Conservation (phyloP, 345 rosid genomes). For the Xanthoceras sorbifolium region DNA sequence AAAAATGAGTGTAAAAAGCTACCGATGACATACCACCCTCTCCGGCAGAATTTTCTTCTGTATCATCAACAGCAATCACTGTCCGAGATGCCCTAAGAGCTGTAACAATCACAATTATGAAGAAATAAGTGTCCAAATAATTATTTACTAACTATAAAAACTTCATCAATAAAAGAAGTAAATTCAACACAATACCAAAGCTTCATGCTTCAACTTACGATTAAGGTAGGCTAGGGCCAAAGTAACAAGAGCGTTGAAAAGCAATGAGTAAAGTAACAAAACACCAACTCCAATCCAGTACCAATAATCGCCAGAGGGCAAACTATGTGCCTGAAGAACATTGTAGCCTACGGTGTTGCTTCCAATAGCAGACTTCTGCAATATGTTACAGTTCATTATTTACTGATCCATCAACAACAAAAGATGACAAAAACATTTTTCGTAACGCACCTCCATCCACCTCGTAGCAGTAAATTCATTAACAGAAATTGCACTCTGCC, state of each 20-base stretch:
- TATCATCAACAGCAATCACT: slow-evolving; percentile 42
- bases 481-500: slow-evolving; percentile 72
- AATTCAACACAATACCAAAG: background rate
- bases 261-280: slow-evolving; percentile 53
- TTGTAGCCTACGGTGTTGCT: slow-evolving; percentile 60
- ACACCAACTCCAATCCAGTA: slow-evolving; percentile 85
- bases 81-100: slow-evolving; percentile 60
- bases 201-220: slow-evolving; percentile 50
- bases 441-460: slow-evolving; percentile 66
- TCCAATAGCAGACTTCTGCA: slow-evolving; percentile 61
- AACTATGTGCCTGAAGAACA: slow-evolving; percentile 51
- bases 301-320: slow-evolving; percentile 61
- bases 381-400: slow-evolving; percentile 18
- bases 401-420: background rate
- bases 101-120: slow-evolving; percentile 34
- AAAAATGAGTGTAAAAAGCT: background rate
- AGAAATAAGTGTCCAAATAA: background rate
- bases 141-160: background rate
- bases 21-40: slow-evolving; percentile 30
- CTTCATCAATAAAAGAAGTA: background rate
- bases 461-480: slow-evolving; percentile 81
- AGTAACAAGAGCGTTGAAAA: slow-evolving; percentile 73
- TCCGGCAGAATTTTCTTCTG: slow-evolving; percentile 33
- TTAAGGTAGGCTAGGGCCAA: slow-evolving; percentile 71
- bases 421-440: background rate